Evolutionary conservation across 2,329 filamentous ascomycete species (phyloP).

Genomic region (Calonectria multiphialidica): DNA sequence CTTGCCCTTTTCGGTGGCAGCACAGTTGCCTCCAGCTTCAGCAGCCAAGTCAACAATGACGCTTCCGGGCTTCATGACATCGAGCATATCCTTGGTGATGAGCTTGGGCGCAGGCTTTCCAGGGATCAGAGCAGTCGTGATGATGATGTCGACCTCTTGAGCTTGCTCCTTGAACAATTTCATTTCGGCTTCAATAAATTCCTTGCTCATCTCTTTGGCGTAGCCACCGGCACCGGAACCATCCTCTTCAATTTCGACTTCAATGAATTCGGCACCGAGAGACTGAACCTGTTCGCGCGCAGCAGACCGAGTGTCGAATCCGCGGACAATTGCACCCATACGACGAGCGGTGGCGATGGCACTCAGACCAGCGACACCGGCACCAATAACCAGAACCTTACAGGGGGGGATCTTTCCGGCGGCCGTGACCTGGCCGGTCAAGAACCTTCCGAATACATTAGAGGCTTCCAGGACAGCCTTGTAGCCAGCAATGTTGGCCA

Average conservation of each 20-base stretch:
- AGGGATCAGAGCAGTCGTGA: constrained; percentile 92
- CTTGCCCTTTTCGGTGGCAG: constrained; percentile 81
- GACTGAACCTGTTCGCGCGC: constrained; percentile 92
- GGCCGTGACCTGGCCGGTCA: constrained; percentile 91
- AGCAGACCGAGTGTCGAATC: constrained; percentile 91
- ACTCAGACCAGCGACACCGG: constrained; percentile 88
- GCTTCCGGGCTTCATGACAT: constrained; percentile 90
- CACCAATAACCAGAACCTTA: constrained; percentile 91
- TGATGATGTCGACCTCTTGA: constrained; percentile 89
- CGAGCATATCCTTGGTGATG: constrained; percentile 83
- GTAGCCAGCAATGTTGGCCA: constrained; percentile 96
- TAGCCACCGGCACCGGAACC: constrained; percentile 89
- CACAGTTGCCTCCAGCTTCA: constrained; percentile 90
- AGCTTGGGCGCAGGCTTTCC: constrained; percentile 86
- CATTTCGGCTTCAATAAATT: constrained; percentile 94
- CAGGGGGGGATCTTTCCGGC: constrained; percentile 91
- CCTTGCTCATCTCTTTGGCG: constrained; percentile 93
- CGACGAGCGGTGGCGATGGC: constrained; percentile 89
- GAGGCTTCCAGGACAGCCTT: constrained; percentile 92
- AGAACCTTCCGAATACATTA: constrained; percentile 88
- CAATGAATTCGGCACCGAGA: constrained; percentile 89
- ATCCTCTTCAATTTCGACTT: constrained; percentile 87
- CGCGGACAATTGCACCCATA: constrained; percentile 89
- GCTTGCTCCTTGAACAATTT: constrained; percentile 91
- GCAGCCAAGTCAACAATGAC: constrained; percentile 90